Evolutionary conservation across 2,329 filamentous ascomycete species (phyloP).

Genomic region (Colletotrichum nymphaeae): DNA sequence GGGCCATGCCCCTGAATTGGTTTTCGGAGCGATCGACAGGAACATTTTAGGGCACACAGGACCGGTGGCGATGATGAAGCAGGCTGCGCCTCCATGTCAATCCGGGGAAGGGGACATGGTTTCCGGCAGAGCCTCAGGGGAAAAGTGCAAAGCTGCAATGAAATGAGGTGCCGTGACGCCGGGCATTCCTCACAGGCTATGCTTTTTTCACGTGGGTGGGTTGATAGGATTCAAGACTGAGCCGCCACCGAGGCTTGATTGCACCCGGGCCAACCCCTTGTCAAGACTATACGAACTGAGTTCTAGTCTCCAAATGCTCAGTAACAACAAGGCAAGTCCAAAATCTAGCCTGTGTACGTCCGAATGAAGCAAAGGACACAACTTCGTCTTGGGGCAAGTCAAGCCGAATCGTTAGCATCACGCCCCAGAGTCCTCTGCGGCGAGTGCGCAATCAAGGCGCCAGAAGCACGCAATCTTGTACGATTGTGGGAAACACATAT

Average conservation of each 20-base stretch:
- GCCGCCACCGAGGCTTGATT: not conserved
- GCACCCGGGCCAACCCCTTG: not conserved
- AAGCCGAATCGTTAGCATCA: not conserved
- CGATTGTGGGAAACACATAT: not conserved
- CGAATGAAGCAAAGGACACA: not conserved
- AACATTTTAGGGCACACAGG: conserved; percentile 8
- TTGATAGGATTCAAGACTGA: not conserved
- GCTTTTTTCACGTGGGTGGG: not conserved
- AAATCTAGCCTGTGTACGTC: not conserved
- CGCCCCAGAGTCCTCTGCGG: not conserved
- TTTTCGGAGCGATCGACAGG: conserved; percentile 32
- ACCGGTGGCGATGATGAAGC: conserved; percentile 3
- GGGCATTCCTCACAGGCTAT: not conserved
- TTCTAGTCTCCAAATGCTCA: not conserved
- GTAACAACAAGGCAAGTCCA: not conserved
- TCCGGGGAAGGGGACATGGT: conserved; percentile 29
- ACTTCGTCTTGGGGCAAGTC: not conserved
- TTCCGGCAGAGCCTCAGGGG: conserved; percentile 34
- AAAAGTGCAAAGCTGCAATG: not conserved
- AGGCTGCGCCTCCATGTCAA: conserved; percentile 21
- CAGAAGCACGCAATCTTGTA: conserved; percentile 25
- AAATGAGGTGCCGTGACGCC: not conserved
- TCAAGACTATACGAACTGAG: not conserved
- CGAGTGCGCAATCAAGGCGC: not conserved
- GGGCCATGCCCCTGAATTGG: conserved; percentile 3